Base-by-base conservation (phyloP, 768 basidiomycete genomes). In the Collybia sp. region DNA sequence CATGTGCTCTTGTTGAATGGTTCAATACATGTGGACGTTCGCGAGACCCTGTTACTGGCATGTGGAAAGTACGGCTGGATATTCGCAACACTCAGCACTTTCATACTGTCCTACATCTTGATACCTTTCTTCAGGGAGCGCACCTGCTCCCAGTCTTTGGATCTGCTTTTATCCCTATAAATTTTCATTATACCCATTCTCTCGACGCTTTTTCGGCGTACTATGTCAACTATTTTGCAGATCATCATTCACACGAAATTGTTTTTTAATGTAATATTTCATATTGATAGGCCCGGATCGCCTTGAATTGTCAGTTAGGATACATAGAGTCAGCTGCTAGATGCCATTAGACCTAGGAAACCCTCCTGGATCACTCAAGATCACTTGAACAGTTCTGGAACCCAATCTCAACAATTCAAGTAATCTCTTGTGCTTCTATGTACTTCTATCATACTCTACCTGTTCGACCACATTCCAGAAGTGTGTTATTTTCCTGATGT, bases 1-100 rank as follows among this genome's bases (percentile, higher is more conserved):
- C 39, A 0, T 68, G 64, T 53, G 63, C 63, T 0, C 50, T 68
- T 5, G 59, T 68, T 2, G 54, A 52, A 18, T 65, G 66, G 64
- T 59, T 58, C 35, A 5, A 48, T 3, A 40, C 33, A 4, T 47
- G 41, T 1, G 33, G 39, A 6, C 45, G 58, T 12, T 25, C 40
- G 6, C 53, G 42, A 3, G 65, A 66, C 47, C 30, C 32, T 0
- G 53, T 56, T 15, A 67, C 64, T 2, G 62, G 67, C 1, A 64
- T 68, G 65, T 66, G 63, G 65, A 48, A 52, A 0, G 60, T 69
- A 0, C 43, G 57, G 37, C 52, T 49, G 1, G 60, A 66, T 18
- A 34, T 36, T 13, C 5, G 47, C 2, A 9, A 2, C 17, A 45
- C 33, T 15, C 11, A 18, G 18, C 41, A 37, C 5, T 19, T 38